Evolutionary conservation across 345 rosid species (phyloP), one percentile per base, ranked within the genome.

Genomic region (Lumnitzera littorea): DNA sequence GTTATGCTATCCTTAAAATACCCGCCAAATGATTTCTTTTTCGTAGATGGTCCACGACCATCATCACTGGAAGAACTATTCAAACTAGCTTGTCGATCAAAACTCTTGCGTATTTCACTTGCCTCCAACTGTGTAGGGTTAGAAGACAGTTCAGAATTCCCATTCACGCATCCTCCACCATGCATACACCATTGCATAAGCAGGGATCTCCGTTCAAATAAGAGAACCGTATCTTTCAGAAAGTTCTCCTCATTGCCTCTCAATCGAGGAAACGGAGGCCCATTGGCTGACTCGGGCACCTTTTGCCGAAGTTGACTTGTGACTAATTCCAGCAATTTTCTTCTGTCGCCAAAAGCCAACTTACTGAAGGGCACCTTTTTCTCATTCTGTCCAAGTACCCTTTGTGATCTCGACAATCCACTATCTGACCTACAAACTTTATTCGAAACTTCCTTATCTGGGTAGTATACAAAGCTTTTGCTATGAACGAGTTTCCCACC

Each of bases 271-370:
- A 82, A 88, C 15, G 88, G 70, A 8, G 72, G 83, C 57, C 75
- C 81, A 58, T 65, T 58, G 25, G 56, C 74, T 15, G 64, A 62
- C 61, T 82, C 85, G 53, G 80, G 73, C 12, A 78, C 57, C 65
- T 55, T 62, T 58, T 70, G 75, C 51, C 84, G 78, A 61, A 84
- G 79, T 62, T 70, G 76, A 51, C 58, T 60, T 0, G 88, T 77
- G 17, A 91, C 90, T 63, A 61, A 58, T 31, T 86, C 83, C 56
- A 88, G 85, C 70, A 91, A 73, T 77, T 76, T 88, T 68, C 89
- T 86, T 62, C 96, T 75, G 57, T 84, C 88, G 63, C 79, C 68
- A 68, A 86, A 91, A 13, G 77, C 62, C 66, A 88, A 74, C 63
- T 72, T 78, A 67, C 77, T 56, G 72, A 91, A 91, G 15, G 86